Evolutionary conservation across 2,329 filamentous ascomycete genomes (phyloP).

Genomic region (Lecanicillium sp.): DNA sequence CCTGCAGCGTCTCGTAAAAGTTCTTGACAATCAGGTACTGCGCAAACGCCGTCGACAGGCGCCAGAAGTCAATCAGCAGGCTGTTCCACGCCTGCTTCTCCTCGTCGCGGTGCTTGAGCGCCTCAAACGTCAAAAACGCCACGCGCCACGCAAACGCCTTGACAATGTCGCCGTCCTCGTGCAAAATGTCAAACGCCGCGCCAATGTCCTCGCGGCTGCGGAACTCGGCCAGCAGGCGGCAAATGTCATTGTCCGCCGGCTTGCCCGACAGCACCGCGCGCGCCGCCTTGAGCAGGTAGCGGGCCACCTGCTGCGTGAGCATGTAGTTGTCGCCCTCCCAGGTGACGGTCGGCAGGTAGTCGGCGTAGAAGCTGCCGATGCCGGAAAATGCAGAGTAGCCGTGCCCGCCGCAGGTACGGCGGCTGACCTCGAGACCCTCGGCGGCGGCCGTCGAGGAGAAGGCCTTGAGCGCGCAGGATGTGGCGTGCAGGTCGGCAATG

Average conservation of each 20-base stretch:
- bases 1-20: conserved; percentile 43
- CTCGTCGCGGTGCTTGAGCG: conserved; percentile 63
- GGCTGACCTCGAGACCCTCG: conserved; percentile 67
- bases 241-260: conserved; percentile 54
- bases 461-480: conserved; percentile 69
- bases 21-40: conserved; percentile 75
- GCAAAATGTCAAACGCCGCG: conserved; percentile 68
- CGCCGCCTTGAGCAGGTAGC: conserved; percentile 70
- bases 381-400: conserved; percentile 69
- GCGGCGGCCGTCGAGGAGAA: conserved; percentile 64
- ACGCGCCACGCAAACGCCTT: conserved; percentile 70
- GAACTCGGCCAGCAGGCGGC: conserved; percentile 57
- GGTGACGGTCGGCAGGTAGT: conserved; percentile 63
- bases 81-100: conserved; percentile 74
- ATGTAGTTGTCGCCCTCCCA: conserved; percentile 81
- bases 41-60: conserved; percentile 65
- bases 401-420: conserved; percentile 69
- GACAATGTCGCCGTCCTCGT: conserved; percentile 61
- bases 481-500: conserved; percentile 67
- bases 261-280: conserved; percentile 60
- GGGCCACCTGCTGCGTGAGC: conserved; percentile 71
- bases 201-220: conserved; percentile 60
- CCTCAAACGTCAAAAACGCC: conserved; percentile 67
- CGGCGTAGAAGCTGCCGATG: conserved; percentile 68
- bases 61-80: conserved; percentile 70